Evolutionary conservation across 768 basidiomycete species (phyloP).

Genomic region (Postia placenta): DNA sequence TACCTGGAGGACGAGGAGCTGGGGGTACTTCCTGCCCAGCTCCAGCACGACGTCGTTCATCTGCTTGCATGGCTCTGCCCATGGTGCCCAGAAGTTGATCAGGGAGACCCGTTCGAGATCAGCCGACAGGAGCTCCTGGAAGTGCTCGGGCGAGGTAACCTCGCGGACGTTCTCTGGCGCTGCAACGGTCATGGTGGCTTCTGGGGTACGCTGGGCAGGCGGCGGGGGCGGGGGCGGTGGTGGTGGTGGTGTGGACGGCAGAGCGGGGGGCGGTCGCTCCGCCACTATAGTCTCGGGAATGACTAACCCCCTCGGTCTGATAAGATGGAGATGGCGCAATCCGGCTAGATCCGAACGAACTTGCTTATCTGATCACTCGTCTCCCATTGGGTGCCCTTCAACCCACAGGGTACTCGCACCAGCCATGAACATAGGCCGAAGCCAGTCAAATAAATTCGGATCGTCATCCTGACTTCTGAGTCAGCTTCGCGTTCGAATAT

Average conservation of each 20-base stretch:
- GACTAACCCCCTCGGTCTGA: conserved; percentile 6
- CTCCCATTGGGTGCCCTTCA: not conserved
- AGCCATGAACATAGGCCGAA: no score
- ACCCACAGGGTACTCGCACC: no score
- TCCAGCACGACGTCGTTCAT: conserved; percentile 80
- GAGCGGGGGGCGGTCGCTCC: not conserved
- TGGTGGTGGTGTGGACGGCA: not conserved
- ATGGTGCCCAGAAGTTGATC: conserved; percentile 90
- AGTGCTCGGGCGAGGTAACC: conserved; percentile 61
- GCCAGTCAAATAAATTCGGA: no score
- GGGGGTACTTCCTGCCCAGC: conserved; percentile 65
- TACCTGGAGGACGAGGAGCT: conserved; percentile 72
- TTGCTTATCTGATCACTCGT: conserved; percentile 10
- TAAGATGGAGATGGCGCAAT: conserved; percentile 15
- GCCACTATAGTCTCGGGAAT: not conserved
- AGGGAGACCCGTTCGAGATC: conserved; percentile 82
- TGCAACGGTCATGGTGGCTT: conserved; percentile 10
- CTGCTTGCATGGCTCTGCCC: conserved; percentile 86
- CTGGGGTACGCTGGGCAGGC: not conserved
- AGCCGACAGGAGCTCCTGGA: conserved; percentile 63
- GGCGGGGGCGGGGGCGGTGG: not conserved
- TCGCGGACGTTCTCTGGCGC: conserved; percentile 32
- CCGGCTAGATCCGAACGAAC: not conserved
- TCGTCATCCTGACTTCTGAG: no score
- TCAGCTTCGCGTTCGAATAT: no score